These are phyloP conservation scores for Picea mariana DNA, from an alignment of 83 land plant genomes.

Conservation along the genomic window DNA sequence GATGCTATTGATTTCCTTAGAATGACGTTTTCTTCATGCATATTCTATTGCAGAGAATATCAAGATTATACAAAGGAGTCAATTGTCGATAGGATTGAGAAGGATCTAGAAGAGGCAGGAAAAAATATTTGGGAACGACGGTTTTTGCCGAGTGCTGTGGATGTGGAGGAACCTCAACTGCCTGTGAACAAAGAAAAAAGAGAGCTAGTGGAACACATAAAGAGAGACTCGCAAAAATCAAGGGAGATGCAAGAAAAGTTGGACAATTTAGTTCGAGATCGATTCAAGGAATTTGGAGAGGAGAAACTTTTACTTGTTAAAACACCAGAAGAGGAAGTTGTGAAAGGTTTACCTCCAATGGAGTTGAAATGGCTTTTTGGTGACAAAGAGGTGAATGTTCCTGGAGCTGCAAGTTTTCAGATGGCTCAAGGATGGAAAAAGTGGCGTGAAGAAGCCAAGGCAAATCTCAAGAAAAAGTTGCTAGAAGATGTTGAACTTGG, in stretches of 20 bases:
- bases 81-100: slow-evolving; percentile 25
- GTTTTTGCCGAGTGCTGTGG: slow-evolving; percentile 54
- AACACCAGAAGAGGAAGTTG: slow-evolving; percentile 49
- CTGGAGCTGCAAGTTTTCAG: slow-evolving; percentile 49
- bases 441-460: slow-evolving; percentile 80
- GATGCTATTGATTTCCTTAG: not conserved
- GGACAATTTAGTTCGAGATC: slow-evolving; percentile 45
- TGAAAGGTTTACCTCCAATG: slow-evolving; percentile 65
- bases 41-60: slow-evolving; percentile 5
- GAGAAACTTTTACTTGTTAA: slow-evolving; percentile 51
- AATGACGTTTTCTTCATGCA: not conserved
- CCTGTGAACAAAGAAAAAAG: slow-evolving; percentile 18
- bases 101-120: slow-evolving; percentile 41
- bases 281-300: slow-evolving; percentile 46
- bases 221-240: slow-evolving; percentile 37
- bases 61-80: not conserved
- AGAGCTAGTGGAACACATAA: slow-evolving; percentile 31
- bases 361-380: slow-evolving; percentile 74
- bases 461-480: slow-evolving; percentile 59
- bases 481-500: slow-evolving; percentile 64
- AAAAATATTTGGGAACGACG: slow-evolving; percentile 39
- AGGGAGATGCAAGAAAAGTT: slow-evolving; percentile 50
- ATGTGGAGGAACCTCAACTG: slow-evolving; percentile 36
- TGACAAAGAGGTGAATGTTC: slow-evolving; percentile 59
- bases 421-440: slow-evolving; percentile 87